A percentile compares a stretch with the other conserved stretches of the same genome.
Evolutionary conservation across 2,329 filamentous ascomycete genomes (phyloP).

Genomic region (Talaromyces sp.): DNA sequence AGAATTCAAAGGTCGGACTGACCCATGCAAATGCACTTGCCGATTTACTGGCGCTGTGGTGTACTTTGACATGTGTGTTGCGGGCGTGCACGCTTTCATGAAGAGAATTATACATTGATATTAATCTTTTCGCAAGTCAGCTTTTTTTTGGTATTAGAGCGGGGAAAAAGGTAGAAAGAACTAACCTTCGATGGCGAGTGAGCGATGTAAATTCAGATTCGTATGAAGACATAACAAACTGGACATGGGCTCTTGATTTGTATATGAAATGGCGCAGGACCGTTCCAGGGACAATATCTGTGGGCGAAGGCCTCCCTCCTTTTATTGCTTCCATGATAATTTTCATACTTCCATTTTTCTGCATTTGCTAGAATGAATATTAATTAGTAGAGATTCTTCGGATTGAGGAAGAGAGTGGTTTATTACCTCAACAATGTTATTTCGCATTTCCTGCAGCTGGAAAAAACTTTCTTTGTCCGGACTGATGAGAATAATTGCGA

Average conservation of each 20-base stretch:
- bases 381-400: background rate
- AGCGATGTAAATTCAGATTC: conserved; percentile 61
- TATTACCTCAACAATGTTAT: conserved; percentile 54
- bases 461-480: conserved; percentile 92
- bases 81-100: conserved; percentile 83
- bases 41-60: conserved; percentile 72
- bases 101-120: conserved; percentile 79
- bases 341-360: conserved; percentile 68
- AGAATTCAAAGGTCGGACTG: conserved; percentile 87
- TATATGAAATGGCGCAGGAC: conserved; percentile 89
- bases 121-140: conserved; percentile 48
- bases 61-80: conserved; percentile 77
- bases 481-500: conserved; percentile 91
- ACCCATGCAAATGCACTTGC: conserved; percentile 83
- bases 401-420: background rate
- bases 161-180: conserved; percentile 11
- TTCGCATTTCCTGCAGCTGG: conserved; percentile 69
- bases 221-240: conserved; percentile 87
- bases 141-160: conserved; percentile 9
- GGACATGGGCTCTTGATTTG: conserved; percentile 90
- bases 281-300: conserved; percentile 74
- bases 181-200: conserved; percentile 59
- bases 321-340: conserved; percentile 69
- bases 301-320: conserved; percentile 65
- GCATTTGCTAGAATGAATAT: conserved; percentile 55